Conservation (phyloP, 2,329 filamentous ascomycete genomes). For the Pestalotiopsis sp. region DNA sequence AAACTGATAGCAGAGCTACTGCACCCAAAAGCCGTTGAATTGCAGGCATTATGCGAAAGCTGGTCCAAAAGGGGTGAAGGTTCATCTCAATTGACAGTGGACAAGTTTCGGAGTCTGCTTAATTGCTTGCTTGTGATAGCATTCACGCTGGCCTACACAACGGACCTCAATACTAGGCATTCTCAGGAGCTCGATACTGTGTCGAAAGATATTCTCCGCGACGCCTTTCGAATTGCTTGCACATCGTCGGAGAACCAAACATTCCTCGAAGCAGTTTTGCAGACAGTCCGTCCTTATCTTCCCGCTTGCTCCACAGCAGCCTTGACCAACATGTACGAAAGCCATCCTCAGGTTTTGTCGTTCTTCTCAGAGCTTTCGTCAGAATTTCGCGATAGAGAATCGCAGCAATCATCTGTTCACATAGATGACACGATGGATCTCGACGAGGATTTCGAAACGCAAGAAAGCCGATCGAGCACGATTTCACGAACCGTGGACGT, state of each 20-base stretch:
- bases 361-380: conserved; percentile 44
- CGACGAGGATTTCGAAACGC: conserved; percentile 66
- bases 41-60: conserved; percentile 46
- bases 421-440: conserved; percentile 65
- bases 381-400: conserved; percentile 32
- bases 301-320: conserved; percentile 43
- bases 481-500: conserved; percentile 40
- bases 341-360: conserved; percentile 43
- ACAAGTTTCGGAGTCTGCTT: conserved; percentile 55
- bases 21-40: conserved; percentile 53
- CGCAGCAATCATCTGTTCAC: conserved; percentile 35
- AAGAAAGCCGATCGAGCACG: conserved; percentile 51
- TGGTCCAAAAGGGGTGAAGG: conserved; percentile 51
- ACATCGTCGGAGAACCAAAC: conserved; percentile 46
- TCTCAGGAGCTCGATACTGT: conserved; percentile 50
- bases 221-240: conserved; percentile 42
- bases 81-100: conserved; percentile 51
- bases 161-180: conserved; percentile 48
- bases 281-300: conserved; percentile 46
- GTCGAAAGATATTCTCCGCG: conserved; percentile 43
- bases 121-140: conserved; percentile 48
- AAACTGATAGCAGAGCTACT: conserved; percentile 58
- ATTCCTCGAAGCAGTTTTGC: conserved; percentile 50
- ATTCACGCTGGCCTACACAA: conserved; percentile 50
- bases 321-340: conserved; percentile 39